phyloP scores from a whole-genome alignment of 140 eudicot genomes.

The Ambrosia hybrid region DNA sequence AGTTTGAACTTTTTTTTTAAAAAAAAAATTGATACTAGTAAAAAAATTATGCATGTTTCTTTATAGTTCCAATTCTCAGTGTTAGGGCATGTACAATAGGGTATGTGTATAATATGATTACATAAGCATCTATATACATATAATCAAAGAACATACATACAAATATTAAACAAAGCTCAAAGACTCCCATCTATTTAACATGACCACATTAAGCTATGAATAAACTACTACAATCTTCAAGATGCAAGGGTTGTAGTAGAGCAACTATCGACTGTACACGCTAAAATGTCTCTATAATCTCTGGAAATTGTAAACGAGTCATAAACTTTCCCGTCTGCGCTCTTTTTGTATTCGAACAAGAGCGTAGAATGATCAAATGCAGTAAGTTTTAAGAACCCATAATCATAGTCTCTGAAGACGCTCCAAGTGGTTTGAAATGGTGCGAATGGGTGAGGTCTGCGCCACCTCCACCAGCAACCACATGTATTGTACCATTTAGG shows the following conservation, averaged over 20 bases:
- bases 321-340: slow-evolving; percentile 64
- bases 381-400: slow-evolving; percentile 52
- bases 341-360: slow-evolving; percentile 62
- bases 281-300: slow-evolving; percentile 70
- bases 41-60: too few species aligned
- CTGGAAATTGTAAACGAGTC: slow-evolving; percentile 62
- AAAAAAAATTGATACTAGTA: too few species aligned
- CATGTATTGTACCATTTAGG: slow-evolving; percentile 61
- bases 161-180: background rate
- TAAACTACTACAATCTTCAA: slow-evolving; percentile 13
- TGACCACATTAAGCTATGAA: slow-evolving; percentile 3
- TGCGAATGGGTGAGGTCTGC: slow-evolving; percentile 46
- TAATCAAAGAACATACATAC: background rate
- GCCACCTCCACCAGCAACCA: slow-evolving; percentile 70
- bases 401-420: slow-evolving; percentile 46
- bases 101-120: too few species aligned
- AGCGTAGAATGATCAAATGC: slow-evolving; percentile 52
- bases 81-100: too few species aligned
- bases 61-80: too few species aligned
- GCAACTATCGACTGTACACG: slow-evolving; percentile 60
- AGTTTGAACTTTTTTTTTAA: too few species aligned
- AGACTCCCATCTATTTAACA: slow-evolving; percentile 9
- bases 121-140: too few species aligned
- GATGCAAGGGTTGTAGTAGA: slow-evolving; percentile 57
- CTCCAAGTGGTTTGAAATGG: slow-evolving; percentile 47